These are phyloP conservation scores for Cucurbitaria berberidis DNA, from an alignment of 2,329 filamentous ascomycete species.

Conservation along the genomic window DNA sequence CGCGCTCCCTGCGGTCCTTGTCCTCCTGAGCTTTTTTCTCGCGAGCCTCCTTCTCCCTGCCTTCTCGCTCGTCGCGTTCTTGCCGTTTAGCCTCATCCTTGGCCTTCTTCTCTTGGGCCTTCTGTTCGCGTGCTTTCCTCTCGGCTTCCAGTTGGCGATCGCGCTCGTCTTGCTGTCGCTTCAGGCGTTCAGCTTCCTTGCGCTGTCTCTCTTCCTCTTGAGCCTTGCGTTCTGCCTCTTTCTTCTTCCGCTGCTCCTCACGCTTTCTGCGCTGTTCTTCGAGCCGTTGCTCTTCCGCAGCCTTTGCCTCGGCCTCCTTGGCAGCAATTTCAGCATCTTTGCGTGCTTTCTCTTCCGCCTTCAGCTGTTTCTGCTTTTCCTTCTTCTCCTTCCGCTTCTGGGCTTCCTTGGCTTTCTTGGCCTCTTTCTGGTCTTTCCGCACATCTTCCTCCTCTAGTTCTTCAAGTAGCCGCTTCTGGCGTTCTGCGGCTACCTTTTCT, in stretches of 20 bases:
- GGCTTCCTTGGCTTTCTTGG: conserved; percentile 91
- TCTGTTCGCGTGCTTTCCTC: conserved; percentile 79
- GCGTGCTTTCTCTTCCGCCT: conserved; percentile 88
- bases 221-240: conserved; percentile 86
- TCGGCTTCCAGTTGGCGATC: conserved; percentile 86
- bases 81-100: conserved; percentile 76
- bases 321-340: conserved; percentile 88
- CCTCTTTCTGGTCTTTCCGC: conserved; percentile 78
- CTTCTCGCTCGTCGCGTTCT: conserved; percentile 67
- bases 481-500: conserved; percentile 93
- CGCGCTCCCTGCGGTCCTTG: conserved; percentile 66
- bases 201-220: conserved; percentile 85
- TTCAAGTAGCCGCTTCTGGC: conserved; percentile 87
- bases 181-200: conserved; percentile 85
- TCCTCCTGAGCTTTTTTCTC: conserved; percentile 68
- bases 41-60: conserved; percentile 75
- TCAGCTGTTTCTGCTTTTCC: conserved; percentile 82
- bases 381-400: conserved; percentile 96
- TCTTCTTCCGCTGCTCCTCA: conserved; percentile 91
- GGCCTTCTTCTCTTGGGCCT: conserved; percentile 81
- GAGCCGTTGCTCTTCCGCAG: conserved; percentile 75
- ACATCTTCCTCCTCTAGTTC: conserved; percentile 87
- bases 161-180: conserved; percentile 80
- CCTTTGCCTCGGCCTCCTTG: conserved; percentile 78
- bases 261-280: conserved; percentile 82